Evolutionary conservation across 106 monocot species (phyloP).

Genomic region (Posidonia australis): DNA sequence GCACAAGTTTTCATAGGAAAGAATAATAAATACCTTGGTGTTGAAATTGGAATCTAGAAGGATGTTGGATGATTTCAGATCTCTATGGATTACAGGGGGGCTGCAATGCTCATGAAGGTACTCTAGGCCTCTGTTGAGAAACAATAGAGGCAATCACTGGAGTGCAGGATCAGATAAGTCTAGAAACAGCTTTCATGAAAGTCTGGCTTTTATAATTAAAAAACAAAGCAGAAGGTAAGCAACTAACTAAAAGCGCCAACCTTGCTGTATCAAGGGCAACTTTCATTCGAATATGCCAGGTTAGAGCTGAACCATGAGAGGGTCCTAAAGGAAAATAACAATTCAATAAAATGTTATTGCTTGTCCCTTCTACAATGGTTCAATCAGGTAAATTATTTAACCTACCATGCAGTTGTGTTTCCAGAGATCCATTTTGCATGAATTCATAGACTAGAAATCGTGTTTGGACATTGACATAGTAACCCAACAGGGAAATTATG

Average conservation of each 20-base stretch:
- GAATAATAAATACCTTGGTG: slow-evolving; percentile 48
- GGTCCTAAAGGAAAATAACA: slow-evolving; percentile 30
- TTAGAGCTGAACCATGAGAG: slow-evolving; percentile 55
- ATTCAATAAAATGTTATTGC: neutral
- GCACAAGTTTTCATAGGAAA: neutral
- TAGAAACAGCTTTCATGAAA: too few relatives aligned
- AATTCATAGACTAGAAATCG: slow-evolving; percentile 78
- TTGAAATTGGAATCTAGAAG: slow-evolving; percentile 77
- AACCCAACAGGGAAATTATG: slow-evolving; percentile 77
- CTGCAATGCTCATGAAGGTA: slow-evolving; percentile 83
- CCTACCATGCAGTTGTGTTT: slow-evolving; percentile 77
- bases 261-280: slow-evolving; percentile 93
- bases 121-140: slow-evolving; percentile 60
- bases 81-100: slow-evolving; percentile 81
- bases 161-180: too few relatives aligned
- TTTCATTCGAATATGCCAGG: slow-evolving; percentile 91
- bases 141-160: neutral
- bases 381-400: neutral
- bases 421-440: slow-evolving; percentile 84
- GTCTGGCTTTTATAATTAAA: neutral
- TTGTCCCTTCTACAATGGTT: neutral
- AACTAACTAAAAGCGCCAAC: too few relatives aligned
- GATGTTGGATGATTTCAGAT: slow-evolving; percentile 93
- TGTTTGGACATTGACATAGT: slow-evolving; percentile 44
- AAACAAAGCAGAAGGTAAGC: neutral